phyloP scores from a whole-genome alignment of 108 stramenopile genomes.

The Cafeteria roenbergensis region DNA sequence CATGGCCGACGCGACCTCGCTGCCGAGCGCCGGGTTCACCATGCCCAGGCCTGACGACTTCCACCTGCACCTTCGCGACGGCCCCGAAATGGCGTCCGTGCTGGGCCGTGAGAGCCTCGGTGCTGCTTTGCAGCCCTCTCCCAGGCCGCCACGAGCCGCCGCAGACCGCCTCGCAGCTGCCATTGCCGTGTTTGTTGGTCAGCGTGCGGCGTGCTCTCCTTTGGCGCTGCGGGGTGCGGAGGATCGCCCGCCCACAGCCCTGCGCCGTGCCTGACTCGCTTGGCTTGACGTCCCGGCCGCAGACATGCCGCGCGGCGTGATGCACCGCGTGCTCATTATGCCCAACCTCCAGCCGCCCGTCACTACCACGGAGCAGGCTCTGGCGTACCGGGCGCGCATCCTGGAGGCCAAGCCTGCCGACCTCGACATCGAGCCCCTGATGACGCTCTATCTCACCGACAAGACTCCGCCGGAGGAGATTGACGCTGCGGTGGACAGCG shows the following conservation, averaged over 20 bases:
- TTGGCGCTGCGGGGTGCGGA: too few relatives aligned
- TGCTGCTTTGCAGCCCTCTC: too few relatives aligned
- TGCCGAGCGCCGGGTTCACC: too few relatives aligned
- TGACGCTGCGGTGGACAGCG: constrained; percentile 57
- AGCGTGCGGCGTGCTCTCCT: too few relatives aligned
- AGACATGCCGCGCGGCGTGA: constrained; percentile 56
- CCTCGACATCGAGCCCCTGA: constrained; percentile 60
- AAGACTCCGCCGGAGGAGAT: constrained; percentile 84
- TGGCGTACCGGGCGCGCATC: constrained; percentile 73
- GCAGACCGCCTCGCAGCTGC: too few relatives aligned
- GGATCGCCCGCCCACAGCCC: too few relatives aligned
- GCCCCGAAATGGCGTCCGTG: constrained; percentile 28
- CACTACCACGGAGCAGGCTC: constrained; percentile 64
- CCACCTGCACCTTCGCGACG: constrained; percentile 90
- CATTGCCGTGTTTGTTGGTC: too few relatives aligned
- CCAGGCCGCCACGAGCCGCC: too few relatives aligned
- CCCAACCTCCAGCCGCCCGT: constrained; percentile 95
- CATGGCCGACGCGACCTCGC: too few relatives aligned
- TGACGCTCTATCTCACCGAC: constrained; percentile 93
- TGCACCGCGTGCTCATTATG: constrained; percentile 75
- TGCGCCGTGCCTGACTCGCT: too few relatives aligned
- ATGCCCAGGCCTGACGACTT: constrained; percentile 74
- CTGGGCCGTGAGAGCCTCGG: too few relatives aligned
- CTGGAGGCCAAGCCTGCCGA: constrained; percentile 37
- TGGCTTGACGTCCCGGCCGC: too few relatives aligned